Conservation (phyloP, 257 asterid species). For the Penstemon barbatus region DNA sequence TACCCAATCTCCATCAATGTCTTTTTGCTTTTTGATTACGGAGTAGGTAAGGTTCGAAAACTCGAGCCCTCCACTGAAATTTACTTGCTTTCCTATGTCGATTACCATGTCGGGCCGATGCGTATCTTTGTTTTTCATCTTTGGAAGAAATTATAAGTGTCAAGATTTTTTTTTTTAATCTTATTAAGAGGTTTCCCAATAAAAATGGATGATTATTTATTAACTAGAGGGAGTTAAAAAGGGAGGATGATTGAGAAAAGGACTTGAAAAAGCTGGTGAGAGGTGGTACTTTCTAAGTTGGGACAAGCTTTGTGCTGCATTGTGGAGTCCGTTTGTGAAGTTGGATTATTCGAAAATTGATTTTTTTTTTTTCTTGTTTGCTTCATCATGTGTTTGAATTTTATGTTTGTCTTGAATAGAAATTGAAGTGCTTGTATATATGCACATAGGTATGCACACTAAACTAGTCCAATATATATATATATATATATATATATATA, state of each 20-base stretch:
- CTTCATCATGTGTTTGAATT: constrained; percentile 27
- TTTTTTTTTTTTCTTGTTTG: constrained; percentile 43
- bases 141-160: not conserved
- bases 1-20: constrained; percentile 55
- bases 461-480: not conserved
- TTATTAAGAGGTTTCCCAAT: constrained; percentile 31
- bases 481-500: too few relatives aligned
- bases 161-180: constrained; percentile 7
- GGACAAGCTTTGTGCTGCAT: constrained; percentile 33
- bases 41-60: constrained; percentile 60
- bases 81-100: constrained; percentile 53
- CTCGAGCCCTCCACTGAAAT: constrained; percentile 56
- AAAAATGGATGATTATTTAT: constrained; percentile 6
- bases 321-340: constrained; percentile 44
- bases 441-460: not conserved
- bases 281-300: constrained; percentile 52
- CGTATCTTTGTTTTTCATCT: constrained; percentile 33
- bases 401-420: constrained; percentile 23
- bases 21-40: constrained; percentile 54
- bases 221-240: constrained; percentile 32
- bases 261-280: constrained; percentile 33
- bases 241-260: constrained; percentile 21
- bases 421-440: not conserved
- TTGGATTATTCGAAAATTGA: constrained; percentile 31
- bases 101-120: constrained; percentile 46